Evolutionary conservation across 495 filamentous ascomycete genomes (phyloP).

Genomic region (Barbatosphaeria neglecta): DNA sequence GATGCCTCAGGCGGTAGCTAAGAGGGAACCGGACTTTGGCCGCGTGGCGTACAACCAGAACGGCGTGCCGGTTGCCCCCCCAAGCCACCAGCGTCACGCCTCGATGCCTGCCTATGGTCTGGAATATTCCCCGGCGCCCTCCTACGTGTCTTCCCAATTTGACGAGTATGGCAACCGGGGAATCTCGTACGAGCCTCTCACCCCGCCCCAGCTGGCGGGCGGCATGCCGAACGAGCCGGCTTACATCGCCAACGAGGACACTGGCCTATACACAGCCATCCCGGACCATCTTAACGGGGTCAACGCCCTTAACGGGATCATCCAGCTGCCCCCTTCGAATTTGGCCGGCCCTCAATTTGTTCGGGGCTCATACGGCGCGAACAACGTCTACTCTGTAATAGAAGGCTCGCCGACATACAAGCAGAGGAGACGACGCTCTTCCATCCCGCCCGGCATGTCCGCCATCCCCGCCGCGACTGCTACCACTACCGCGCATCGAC

Average conservation of each 20-base stretch:
- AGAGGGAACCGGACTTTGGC: slow-evolving; percentile 66
- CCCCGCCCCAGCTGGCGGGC: slow-evolving; percentile 80
- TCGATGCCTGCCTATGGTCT: slow-evolving; percentile 91
- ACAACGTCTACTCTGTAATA: slow-evolving; percentile 86
- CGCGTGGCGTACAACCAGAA: slow-evolving; percentile 82
- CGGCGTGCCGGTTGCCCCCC: slow-evolving; percentile 69
- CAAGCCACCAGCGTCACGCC: slow-evolving; percentile 79
- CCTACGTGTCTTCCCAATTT: slow-evolving; percentile 91
- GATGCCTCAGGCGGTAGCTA: slow-evolving; percentile 58
- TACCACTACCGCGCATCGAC: slow-evolving; percentile 48
- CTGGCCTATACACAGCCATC: slow-evolving; percentile 86
- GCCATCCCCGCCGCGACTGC: slow-evolving; percentile 49
- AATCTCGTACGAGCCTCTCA: slow-evolving; percentile 91
- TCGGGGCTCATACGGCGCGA: slow-evolving; percentile 57
- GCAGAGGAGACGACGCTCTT: slow-evolving; percentile 85
- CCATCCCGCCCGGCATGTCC: slow-evolving; percentile 64
- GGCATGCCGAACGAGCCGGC: slow-evolving; percentile 75
- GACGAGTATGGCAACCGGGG: slow-evolving; percentile 96
- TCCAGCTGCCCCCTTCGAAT: slow-evolving; percentile 83
- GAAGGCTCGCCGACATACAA: slow-evolving; percentile 98
- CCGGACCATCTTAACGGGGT: slow-evolving; percentile 57
- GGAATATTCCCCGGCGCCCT: slow-evolving; percentile 95
- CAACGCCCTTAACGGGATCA: slow-evolving; percentile 64
- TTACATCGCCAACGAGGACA: slow-evolving; percentile 96
- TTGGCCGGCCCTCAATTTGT: slow-evolving; percentile 65